Evolutionary conservation across 768 basidiomycete genomes (phyloP).

Genomic region (Jaapia argillacea): DNA sequence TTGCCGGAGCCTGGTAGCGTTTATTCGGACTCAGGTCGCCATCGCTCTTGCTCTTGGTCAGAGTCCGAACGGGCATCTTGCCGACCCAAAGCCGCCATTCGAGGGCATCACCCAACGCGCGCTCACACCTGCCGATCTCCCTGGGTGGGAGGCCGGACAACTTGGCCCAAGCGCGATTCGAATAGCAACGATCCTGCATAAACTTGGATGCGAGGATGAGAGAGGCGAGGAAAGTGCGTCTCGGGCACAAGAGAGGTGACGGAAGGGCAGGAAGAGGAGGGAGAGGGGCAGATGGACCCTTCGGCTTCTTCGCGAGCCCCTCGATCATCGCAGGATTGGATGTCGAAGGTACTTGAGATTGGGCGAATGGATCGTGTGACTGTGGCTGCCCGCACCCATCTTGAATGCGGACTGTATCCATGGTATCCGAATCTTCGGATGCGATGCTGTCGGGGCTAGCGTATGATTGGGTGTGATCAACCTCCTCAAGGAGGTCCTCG

Average conservation of each 20-base stretch:
- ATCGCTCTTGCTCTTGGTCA: slow-evolving; percentile 8
- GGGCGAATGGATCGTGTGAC: too few species aligned
- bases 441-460: not conserved
- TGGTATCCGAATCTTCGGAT: not conserved
- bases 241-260: slow-evolving; percentile 78
- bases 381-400: not conserved
- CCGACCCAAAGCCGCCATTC: slow-evolving; percentile 94
- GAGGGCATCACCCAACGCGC: slow-evolving; percentile 76
- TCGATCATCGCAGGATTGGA: slow-evolving; percentile 8
- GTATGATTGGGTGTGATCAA: slow-evolving; percentile 20
- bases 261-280: slow-evolving; percentile 40
- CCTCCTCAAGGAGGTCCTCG: slow-evolving; percentile 31
- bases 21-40: too few species aligned
- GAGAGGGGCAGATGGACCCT: slow-evolving; percentile 12
- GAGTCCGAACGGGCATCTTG: slow-evolving; percentile 41
- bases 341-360: not conserved
- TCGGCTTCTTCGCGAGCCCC: slow-evolving; percentile 7
- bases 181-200: slow-evolving; percentile 88
- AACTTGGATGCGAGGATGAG: slow-evolving; percentile 89
- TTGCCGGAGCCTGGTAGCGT: too few species aligned
- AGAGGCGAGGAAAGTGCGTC: slow-evolving; percentile 80
- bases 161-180: slow-evolving; percentile 91
- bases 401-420: not conserved
- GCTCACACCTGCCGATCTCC: slow-evolving; percentile 85
- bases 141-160: slow-evolving; percentile 78